Conservation (phyloP, 768 basidiomycete species). For the Hypholoma sublateritium region DNA sequence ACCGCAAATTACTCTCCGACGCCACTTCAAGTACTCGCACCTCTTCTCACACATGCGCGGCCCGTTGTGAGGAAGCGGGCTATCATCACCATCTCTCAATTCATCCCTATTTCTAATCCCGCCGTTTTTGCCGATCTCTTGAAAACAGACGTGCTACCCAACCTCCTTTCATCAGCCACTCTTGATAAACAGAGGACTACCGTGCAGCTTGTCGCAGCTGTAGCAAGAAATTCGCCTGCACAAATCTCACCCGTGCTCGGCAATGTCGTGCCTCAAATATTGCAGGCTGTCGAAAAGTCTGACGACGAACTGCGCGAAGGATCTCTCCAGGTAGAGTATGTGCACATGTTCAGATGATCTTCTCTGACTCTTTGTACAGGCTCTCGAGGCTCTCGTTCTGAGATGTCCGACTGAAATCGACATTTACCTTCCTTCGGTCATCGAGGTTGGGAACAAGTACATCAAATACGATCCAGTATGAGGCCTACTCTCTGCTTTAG, state of each 20-base stretch:
- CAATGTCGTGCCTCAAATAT: conserved; percentile 67
- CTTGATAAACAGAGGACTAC: conserved; percentile 76
- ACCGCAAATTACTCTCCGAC: conserved; percentile 50
- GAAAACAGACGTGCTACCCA: conserved; percentile 57
- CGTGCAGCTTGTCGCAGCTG: conserved; percentile 75
- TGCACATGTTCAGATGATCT: not conserved
- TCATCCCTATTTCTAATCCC: conserved; percentile 71
- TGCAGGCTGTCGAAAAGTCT: conserved; percentile 67
- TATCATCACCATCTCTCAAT: conserved; percentile 82
- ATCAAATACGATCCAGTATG: conserved; percentile 94
- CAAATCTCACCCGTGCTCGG: conserved; percentile 61
- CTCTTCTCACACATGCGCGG: conserved; percentile 70
- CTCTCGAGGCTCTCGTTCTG: conserved; percentile 82
- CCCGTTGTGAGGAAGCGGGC: conserved; percentile 92
- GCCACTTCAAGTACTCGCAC: conserved; percentile 68
- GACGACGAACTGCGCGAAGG: conserved; percentile 87
- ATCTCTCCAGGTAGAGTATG: conserved; percentile 51
- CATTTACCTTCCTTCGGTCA: conserved; percentile 65
- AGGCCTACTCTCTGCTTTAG: conserved; percentile 3
- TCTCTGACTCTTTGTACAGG: conserved; percentile 37
- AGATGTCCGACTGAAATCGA: conserved; percentile 83
- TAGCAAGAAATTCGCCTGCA: conserved; percentile 71
- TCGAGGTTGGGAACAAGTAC: conserved; percentile 69
- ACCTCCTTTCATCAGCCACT: conserved; percentile 48
- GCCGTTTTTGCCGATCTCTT: conserved; percentile 64